phyloP scores from a whole-genome alignment of 2,329 filamentous ascomycete species.

The Beauveria sp. region DNA sequence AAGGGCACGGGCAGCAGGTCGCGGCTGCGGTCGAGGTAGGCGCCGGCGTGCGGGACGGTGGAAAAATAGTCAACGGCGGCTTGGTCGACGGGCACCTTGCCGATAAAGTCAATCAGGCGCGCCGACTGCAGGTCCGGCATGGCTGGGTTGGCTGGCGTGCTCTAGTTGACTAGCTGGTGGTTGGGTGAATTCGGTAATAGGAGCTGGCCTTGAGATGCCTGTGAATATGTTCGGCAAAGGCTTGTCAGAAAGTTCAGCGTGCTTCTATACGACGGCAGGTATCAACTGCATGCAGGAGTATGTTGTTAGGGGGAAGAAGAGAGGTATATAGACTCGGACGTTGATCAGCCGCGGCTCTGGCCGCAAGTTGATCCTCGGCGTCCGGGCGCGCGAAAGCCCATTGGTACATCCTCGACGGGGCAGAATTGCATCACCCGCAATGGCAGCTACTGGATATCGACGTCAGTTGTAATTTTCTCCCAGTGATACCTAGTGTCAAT shows the following conservation, averaged over 20 bases:
- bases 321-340: not conserved
- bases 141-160: not conserved
- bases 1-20: constrained; percentile 1
- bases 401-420: not conserved
- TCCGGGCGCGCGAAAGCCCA: not conserved
- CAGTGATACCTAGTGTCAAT: no score
- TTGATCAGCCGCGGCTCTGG: not conserved
- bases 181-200: not conserved
- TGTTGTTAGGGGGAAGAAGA: not conserved
- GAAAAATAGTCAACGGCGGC: not conserved
- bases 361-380: not conserved
- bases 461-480: no score
- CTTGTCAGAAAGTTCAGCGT: not conserved
- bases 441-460: not conserved
- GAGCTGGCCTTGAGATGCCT: not conserved
- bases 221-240: not conserved
- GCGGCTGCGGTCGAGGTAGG: not conserved
- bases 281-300: no score
- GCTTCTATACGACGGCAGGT: not conserved
- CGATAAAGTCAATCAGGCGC: not conserved
- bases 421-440: not conserved
- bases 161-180: no score
- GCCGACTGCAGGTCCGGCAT: constrained; percentile 3
- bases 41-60: not conserved
- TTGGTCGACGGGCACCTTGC: constrained; percentile 2